Conservation (phyloP, 345 rosid genomes). For the Eucalyptus marginata region DNA sequence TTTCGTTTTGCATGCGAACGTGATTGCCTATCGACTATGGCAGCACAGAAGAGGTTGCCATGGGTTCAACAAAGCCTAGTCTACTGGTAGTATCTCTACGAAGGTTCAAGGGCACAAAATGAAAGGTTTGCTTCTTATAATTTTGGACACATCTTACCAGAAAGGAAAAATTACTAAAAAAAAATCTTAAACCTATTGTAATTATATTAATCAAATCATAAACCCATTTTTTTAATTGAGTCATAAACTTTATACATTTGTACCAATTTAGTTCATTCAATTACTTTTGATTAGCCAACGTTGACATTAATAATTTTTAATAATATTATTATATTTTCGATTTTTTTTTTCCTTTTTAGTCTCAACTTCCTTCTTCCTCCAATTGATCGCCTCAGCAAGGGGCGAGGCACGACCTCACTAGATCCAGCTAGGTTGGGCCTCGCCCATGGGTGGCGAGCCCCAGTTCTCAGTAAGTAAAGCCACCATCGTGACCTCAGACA, state of each 20-base stretch:
- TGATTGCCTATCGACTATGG: background rate
- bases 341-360: no score
- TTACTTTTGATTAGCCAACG: rapidly evolving
- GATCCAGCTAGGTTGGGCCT: no score
- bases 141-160: background rate
- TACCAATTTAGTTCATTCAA: no score
- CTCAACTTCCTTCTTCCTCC: no score
- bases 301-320: rapidly evolving
- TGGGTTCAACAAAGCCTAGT: background rate
- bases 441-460: rapidly evolving
- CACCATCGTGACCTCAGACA: no score
- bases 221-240: rapidly evolving
- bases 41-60: background rate
- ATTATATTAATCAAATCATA: rapidly evolving
- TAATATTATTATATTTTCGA: no score
- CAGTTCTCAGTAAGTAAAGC: no score
- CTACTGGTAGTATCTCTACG: background rate
- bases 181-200: rapidly evolving
- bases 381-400: rapidly evolving
- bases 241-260: rapidly evolving
- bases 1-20: background rate
- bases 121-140: background rate
- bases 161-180: background rate
- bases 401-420: no score
- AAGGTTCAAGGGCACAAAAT: background rate